phyloP scores from a whole-genome alignment of 2,329 filamentous ascomycete species.

The Meredithiella fracta region DNA sequence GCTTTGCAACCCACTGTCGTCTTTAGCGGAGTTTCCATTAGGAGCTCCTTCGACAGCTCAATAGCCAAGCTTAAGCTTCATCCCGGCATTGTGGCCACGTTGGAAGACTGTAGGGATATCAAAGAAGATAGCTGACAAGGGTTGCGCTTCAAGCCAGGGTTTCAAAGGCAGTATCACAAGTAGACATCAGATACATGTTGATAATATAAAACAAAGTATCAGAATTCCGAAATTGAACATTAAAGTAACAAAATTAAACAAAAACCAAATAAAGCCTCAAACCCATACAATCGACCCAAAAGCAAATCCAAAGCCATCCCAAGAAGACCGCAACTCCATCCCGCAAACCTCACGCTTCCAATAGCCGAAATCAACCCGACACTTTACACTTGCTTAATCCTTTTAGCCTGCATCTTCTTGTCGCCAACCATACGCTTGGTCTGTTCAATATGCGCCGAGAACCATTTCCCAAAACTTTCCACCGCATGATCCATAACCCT shows the following conservation, averaged over 20 bases:
- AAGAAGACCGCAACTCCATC: no score
- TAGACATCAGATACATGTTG: not conserved
- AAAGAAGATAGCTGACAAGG: not conserved
- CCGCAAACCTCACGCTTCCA: not conserved
- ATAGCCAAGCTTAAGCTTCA: not conserved
- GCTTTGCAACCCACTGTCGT: not conserved
- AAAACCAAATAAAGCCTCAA: no score
- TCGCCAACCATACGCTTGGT: constrained; percentile 8
- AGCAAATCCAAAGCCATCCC: not conserved
- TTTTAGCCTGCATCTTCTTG: constrained; percentile 1
- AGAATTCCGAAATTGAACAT: no score
- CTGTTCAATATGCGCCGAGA: constrained; percentile 7
- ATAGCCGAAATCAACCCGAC: not conserved
- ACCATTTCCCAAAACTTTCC: constrained; percentile 10
- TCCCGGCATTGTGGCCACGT: constrained; percentile 10
- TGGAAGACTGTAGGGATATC: constrained; percentile 4
- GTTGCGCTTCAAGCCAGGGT: not conserved
- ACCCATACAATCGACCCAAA: not conserved
- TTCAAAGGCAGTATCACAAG: not conserved
- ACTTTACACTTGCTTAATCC: not conserved
- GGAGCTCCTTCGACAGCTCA: not conserved
- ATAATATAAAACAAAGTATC: no score
- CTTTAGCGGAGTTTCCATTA: not conserved
- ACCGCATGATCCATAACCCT: constrained; percentile 7
- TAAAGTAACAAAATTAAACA: not conserved